Evolutionary conservation across 768 basidiomycete species (phyloP), one percentile per base, ranked within the genome.

Genomic region (Termitomyces sp.): DNA sequence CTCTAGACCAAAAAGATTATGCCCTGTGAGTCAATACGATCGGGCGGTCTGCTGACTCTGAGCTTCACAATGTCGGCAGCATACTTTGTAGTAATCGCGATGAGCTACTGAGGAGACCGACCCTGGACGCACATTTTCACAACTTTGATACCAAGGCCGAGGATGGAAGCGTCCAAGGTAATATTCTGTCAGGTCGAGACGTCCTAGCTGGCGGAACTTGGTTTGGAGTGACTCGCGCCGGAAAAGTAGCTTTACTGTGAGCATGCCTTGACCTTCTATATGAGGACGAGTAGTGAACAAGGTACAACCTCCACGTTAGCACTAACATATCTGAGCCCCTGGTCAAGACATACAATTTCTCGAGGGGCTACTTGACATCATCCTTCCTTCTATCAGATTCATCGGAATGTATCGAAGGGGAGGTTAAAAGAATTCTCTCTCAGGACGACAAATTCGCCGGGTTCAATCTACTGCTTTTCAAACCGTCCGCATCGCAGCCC

Each of bases 311-410:
- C 32, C 55, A 50, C 64, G 58, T 68, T 72, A 92, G 90, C 68
- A 94, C 92, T 20, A 93, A 94, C 74, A 92, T 93, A 69, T 90
- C 87, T 43, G 91, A 93, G 71, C 74, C 81, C n/a, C 22, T 16
- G 22, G 56, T 67, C 39, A 68, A 66, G 60, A 65, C 70, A 49
- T 82, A 79, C 61, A 59, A 69, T 56, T 80, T 80, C 31, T 89
- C 90, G 64, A 80, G 92, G 63, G 92, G 92, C 49, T 72, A 75
- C 54, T 76, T 94, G 61, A 76, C 84, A 49, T 79, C 87, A 29
- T 80, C 82, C 24, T 92, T 89, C 67, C 80, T 94, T 64, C 70
- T 79, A 63, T 79, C 83, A 50, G 72, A 79, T 67, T 70, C 76
- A 54, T 68, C 75, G 53, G 66, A 67, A 59, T 70, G 77, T 31